Conservation (phyloP, 306 rosid genomes). For the Aeschynomene evenia region DNA sequence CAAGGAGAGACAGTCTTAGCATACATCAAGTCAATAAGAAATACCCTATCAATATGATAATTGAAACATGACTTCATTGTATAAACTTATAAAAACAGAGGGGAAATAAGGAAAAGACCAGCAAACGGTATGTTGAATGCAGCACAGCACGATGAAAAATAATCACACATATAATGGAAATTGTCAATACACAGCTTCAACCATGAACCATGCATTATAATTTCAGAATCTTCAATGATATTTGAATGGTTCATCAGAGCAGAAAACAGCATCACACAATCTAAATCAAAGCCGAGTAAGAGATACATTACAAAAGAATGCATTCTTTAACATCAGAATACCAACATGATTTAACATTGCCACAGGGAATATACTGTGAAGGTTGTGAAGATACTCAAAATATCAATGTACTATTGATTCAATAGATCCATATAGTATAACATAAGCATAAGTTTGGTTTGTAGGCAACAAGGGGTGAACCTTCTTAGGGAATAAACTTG, state of each 20-base stretch:
- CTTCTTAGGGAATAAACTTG: background rate
- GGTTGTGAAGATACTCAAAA: background rate
- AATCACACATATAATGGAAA: background rate
- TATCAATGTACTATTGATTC: background rate
- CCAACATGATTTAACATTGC: background rate
- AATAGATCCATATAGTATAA: background rate
- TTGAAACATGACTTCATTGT: background rate
- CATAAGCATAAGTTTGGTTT: background rate
- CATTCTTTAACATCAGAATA: no score
- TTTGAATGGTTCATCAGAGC: background rate
- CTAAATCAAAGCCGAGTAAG: background rate
- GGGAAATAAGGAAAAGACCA: background rate
- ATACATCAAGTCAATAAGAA: conserved; percentile 25
- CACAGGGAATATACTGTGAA: background rate
- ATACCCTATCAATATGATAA: conserved; percentile 9
- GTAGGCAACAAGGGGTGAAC: background rate
- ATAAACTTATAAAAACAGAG: conserved; percentile 1
- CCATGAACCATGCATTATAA: no score
- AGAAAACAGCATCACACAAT: background rate
- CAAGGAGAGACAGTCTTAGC: conserved; percentile 23
- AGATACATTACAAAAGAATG: background rate
- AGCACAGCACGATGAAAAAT: background rate
- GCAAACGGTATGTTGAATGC: conserved; percentile 9
- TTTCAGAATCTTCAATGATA: no score
- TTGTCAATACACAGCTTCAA: conserved; percentile 6